A percentile compares a stretch with the other conserved stretches of the same genome.
These are phyloP conservation scores for Lasiodiplodia citricola DNA, from an alignment of 2,329 filamentous ascomycete species.

Conservation along the genomic window DNA sequence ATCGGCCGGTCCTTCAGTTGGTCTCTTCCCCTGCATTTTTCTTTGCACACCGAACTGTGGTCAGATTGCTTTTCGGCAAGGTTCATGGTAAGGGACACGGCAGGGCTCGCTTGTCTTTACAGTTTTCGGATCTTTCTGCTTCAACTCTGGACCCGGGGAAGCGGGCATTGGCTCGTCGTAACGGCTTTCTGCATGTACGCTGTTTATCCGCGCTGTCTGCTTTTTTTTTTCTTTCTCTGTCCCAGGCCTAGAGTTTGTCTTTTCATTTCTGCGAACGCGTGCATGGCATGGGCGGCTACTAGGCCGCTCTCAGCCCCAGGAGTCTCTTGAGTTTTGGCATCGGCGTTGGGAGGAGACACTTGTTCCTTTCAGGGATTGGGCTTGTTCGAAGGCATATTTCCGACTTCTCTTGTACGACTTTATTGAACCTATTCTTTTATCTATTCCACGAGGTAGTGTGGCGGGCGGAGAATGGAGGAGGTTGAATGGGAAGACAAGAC, in stretches of 20 bases:
- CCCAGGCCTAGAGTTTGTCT: conserved; percentile 15
- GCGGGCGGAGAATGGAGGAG: background rate
- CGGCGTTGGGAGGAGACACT: conserved; percentile 3
- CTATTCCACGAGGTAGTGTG: background rate
- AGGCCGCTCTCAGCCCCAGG: conserved; percentile 10
- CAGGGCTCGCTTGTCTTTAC: conserved; percentile 23
- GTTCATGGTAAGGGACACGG: conserved; percentile 1
- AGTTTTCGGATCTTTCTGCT: conserved; percentile 23
- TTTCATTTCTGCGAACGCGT: conserved; percentile 16
- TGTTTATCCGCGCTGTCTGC: background rate
- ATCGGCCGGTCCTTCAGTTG: conserved; percentile 9
- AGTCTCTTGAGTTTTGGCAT: conserved; percentile 15
- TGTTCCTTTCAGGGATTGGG: conserved; percentile 13
- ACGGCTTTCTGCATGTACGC: conserved; percentile 21
- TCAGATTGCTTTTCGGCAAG: conserved; percentile 21
- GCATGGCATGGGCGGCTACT: conserved; percentile 19
- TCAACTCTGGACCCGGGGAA: conserved; percentile 7
- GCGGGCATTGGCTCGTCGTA: conserved; percentile 12
- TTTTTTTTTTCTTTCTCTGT: background rate
- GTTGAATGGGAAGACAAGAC: background rate
- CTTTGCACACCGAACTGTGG: conserved; percentile 2
- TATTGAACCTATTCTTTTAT: conserved; percentile 6
- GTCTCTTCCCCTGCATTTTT: conserved; percentile 9
- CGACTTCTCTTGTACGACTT: conserved; percentile 17
- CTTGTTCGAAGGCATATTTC: conserved; percentile 7